These are phyloP conservation scores for Psilocybe sp. DNA, from an alignment of 768 basidiomycete species.

Conservation along the genomic window DNA sequence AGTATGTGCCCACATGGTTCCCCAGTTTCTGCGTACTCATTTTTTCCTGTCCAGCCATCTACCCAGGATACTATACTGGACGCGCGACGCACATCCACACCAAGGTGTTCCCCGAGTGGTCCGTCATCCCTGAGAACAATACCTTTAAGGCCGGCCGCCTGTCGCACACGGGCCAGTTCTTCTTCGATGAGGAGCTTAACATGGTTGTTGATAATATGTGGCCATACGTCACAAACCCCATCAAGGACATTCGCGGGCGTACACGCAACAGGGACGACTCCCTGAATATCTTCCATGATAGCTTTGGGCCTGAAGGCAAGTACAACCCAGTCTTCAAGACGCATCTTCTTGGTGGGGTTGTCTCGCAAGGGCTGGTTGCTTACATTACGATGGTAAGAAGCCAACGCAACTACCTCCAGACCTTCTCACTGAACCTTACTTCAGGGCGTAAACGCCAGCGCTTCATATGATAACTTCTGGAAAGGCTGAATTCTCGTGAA, in stretches of 20 bases:
- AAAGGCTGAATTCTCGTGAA: slow-evolving; percentile 21
- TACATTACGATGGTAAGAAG: slow-evolving; percentile 54
- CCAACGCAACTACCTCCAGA: neutral
- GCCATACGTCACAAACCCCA: slow-evolving; percentile 49
- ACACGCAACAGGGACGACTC: slow-evolving; percentile 53
- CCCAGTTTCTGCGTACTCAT: neutral
- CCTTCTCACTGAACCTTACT: neutral
- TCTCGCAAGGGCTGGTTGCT: slow-evolving; percentile 47
- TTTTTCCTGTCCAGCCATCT: slow-evolving; percentile 35
- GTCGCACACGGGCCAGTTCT: slow-evolving; percentile 51
- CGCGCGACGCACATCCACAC: slow-evolving; percentile 55
- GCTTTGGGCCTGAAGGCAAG: slow-evolving; percentile 42
- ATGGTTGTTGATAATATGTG: slow-evolving; percentile 51
- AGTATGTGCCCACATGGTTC: slow-evolving; percentile 27
- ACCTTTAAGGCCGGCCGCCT: slow-evolving; percentile 44
- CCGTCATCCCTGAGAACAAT: slow-evolving; percentile 33
- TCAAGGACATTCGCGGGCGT: slow-evolving; percentile 42
- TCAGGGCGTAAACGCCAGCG: slow-evolving; percentile 40
- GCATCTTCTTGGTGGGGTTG: slow-evolving; percentile 47
- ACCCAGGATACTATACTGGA: slow-evolving; percentile 56
- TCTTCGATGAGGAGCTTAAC: slow-evolving; percentile 55
- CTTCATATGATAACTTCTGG: slow-evolving; percentile 34
- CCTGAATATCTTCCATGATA: slow-evolving; percentile 52
- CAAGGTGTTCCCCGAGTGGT: slow-evolving; percentile 53
- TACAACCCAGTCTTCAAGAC: slow-evolving; percentile 54